Evolutionary conservation across 345 rosid genomes (phyloP), one percentile per base, ranked within the genome.

Genomic region (Salix purpurea): DNA sequence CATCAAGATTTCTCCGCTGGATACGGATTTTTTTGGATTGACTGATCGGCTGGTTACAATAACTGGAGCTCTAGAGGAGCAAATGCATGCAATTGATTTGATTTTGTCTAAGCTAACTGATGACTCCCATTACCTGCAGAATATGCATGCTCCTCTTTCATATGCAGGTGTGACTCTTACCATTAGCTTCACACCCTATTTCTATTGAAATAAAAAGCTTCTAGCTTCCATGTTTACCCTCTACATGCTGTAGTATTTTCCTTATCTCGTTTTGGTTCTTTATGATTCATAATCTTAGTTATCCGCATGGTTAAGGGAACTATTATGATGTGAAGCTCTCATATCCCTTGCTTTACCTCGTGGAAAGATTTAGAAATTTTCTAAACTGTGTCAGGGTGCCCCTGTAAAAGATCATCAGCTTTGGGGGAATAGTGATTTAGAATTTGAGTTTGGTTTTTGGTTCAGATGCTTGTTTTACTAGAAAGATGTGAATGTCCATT

Each of bases 41-140:
- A 94, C 81, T 86, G 99, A 96, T 88, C 87, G 99, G 87, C 90
- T 96, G 52, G 99, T 94, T 85, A 92, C 97, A 39, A 72, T 96
- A 73, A 82, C 90, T 26, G 99, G 99, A 58, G 89, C 90, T 76
- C 81, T 94, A 69, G 97, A 94, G 76, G 96, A 94, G 88, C 98
- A 94, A 86, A 87, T 92, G 91, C 90, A 87, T 48, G 99, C 99
- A 70, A 85, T 89, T 62, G 97, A 96, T 76, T 78, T 96, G 86
- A 91, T 96, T 80, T 84, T 96, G 69, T 84, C 92, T 28, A 96
- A 96, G 89, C 87, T 96, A 77, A 79, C 85, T 8, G 99, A 96
- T 77, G 99, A 96, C 40, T 81, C 94, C 79, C 96, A 91, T 77
- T 96, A 96, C 78, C 69, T 92, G 32, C 98, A 92, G 89, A 87